phyloP scores from a whole-genome alignment of 2,329 filamentous ascomycete species.

The Tolypocladium ophioglossoides region DNA sequence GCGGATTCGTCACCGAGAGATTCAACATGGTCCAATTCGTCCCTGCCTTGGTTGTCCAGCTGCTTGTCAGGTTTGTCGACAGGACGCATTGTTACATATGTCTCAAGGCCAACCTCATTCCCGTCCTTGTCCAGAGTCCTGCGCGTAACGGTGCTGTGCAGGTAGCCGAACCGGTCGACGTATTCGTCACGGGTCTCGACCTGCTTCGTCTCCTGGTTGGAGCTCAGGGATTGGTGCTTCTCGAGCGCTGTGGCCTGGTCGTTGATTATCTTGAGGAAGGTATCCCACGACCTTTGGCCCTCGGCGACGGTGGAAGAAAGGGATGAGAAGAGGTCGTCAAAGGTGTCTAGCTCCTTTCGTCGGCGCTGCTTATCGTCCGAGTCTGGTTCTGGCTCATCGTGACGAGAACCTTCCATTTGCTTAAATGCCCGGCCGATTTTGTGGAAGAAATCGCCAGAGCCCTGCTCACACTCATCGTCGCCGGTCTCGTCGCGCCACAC shows the following conservation, averaged over 20 bases:
- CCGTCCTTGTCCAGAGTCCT: constrained; percentile 30
- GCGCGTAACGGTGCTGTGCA: constrained; percentile 29
- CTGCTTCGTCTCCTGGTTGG: constrained; percentile 17
- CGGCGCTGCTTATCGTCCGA: background rate
- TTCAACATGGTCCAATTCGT: background rate
- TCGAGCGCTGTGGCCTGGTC: constrained; percentile 8
- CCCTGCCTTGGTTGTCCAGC: constrained; percentile 7
- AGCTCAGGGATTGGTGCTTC: constrained; percentile 3
- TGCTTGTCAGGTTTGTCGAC: constrained; percentile 9
- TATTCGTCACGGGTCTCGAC: constrained; percentile 29
- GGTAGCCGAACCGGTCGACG: constrained; percentile 31
- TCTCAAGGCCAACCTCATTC: constrained; percentile 27
- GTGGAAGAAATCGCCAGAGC: constrained; percentile 5
- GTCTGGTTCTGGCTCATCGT: background rate
- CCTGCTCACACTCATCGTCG: constrained; percentile 6
- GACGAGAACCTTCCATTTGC: constrained; percentile 2
- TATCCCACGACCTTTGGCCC: constrained; percentile 28
- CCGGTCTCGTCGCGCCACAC: constrained; percentile 14
- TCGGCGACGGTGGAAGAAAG: constrained; percentile 26
- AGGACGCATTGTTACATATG: constrained; percentile 21
- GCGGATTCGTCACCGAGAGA: background rate
- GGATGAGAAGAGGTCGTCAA: constrained; percentile 30
- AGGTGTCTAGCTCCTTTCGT: constrained; percentile 17
- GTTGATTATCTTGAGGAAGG: constrained; percentile 25
- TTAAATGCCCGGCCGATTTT: constrained; percentile 5